Conservation (phyloP, 108 stramenopile species). For the Ochromonas danica region DNA sequence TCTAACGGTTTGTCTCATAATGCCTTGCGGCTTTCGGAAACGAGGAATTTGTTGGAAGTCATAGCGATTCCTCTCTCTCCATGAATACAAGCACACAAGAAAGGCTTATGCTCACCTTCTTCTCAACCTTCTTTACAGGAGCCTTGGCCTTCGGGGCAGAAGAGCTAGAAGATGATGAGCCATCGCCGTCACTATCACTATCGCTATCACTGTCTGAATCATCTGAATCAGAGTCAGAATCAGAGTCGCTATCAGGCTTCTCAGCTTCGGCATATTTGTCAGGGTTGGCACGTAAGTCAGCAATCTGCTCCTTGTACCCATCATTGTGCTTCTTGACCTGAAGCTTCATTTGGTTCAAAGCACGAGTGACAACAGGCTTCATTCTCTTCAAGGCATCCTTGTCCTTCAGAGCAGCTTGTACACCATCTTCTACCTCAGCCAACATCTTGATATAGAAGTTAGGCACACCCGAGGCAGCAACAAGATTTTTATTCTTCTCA, state of each 20-base stretch:
- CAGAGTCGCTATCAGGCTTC: conserved; percentile 24
- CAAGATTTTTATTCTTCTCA: conserved; percentile 68
- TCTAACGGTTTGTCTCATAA: conserved; percentile 74
- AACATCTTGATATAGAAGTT: conserved; percentile 74
- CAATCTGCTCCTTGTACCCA: conserved; percentile 68
- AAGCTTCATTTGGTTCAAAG: conserved; percentile 92
- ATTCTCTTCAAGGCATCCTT: conserved; percentile 89
- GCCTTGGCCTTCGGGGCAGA: not conserved
- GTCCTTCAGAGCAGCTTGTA: conserved; percentile 71
- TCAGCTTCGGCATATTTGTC: conserved; percentile 24
- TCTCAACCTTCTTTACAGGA: not conserved
- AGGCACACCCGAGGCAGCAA: conserved; percentile 71
- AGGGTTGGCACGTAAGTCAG: conserved; percentile 56
- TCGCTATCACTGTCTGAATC: conserved; percentile 46
- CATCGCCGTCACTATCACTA: conserved; percentile 50
- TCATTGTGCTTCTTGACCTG: conserved; percentile 86
- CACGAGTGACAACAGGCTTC: conserved; percentile 77
- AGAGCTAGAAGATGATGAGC: conserved; percentile 35
- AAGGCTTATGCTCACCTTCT: conserved; percentile 35
- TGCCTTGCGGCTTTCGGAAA: conserved; percentile 73
- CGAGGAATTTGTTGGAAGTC: conserved; percentile 92
- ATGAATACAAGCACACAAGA: conserved; percentile 8
- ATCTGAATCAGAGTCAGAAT: conserved; percentile 37
- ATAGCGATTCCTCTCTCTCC: conserved; percentile 53
- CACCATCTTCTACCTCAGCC: conserved; percentile 81